Conservation (phyloP, 768 basidiomycete genomes). For the Leccinum olivaceopallidum region DNA sequence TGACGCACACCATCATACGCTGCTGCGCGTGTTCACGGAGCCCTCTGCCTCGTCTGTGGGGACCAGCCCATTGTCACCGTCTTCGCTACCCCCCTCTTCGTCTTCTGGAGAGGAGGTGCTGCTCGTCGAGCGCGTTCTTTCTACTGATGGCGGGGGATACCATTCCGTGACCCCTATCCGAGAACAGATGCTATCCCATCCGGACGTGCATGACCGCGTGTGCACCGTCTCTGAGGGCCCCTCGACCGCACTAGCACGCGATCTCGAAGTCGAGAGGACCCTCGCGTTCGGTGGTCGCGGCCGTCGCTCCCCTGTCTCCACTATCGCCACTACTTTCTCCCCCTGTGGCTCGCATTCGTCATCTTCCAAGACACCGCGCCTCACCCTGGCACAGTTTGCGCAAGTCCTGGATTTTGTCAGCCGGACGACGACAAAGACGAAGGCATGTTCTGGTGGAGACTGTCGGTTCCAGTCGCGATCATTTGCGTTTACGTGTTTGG, state of each 20-base stretch:
- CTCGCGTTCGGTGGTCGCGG: neutral
- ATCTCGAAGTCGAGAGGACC: neutral
- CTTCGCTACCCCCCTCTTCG: neutral
- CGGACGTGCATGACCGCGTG: neutral
- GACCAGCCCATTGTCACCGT: neutral
- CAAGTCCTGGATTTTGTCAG: neutral
- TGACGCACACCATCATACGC: conserved; percentile 4
- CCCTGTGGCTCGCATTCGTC: neutral
- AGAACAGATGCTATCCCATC: neutral
- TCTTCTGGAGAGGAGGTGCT: neutral
- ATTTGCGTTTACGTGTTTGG: neutral
- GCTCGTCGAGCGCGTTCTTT: neutral
- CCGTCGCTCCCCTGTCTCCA: neutral
- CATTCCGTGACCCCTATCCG: neutral
- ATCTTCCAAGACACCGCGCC: neutral
- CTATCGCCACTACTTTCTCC: neutral
- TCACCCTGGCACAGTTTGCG: neutral
- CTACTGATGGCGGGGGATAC: neutral
- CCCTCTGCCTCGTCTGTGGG: neutral
- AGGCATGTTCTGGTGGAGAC: neutral
- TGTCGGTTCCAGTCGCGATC: neutral
- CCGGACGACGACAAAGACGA: neutral
- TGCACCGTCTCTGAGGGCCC: neutral
- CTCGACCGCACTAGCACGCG: neutral
- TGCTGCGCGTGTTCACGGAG: conserved; percentile 6